phyloP scores from a whole-genome alignment of 495 filamentous ascomycete species.

The Penicillium coprophilum region DNA sequence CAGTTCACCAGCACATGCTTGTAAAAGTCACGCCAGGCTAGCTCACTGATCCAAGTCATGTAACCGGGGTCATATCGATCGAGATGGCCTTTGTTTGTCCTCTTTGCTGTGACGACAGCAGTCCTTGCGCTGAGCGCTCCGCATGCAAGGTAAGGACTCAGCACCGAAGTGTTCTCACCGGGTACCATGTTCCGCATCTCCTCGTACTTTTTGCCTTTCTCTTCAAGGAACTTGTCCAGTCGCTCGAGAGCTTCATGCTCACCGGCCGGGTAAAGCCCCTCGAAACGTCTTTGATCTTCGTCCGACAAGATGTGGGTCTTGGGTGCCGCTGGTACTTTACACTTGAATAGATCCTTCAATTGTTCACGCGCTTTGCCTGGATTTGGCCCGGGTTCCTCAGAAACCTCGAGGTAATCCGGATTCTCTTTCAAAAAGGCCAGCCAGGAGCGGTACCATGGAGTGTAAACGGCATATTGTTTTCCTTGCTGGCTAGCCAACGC shows the following conservation, averaged over 20 bases:
- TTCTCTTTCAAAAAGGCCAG: conserved; percentile 67
- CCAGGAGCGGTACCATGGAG: conserved; percentile 80
- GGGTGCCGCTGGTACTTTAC: conserved; percentile 61
- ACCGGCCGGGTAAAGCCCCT: conserved; percentile 71
- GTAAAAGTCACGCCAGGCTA: conserved; percentile 94
- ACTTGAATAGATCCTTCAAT: conserved; percentile 61
- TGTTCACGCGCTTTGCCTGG: conserved; percentile 50
- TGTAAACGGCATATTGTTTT: conserved; percentile 81
- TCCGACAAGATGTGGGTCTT: conserved; percentile 60
- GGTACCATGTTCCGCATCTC: conserved; percentile 61
- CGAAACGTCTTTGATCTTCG: conserved; percentile 58
- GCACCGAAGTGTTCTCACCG: conserved; percentile 61
- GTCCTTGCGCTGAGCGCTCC: conserved; percentile 79
- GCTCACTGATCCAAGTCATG: conserved; percentile 76
- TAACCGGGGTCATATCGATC: conserved; percentile 69
- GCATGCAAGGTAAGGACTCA: conserved; percentile 77
- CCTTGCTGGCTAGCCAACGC: conserved; percentile 60
- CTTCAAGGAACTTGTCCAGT: conserved; percentile 67
- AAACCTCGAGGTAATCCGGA: conserved; percentile 59
- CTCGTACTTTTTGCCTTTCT: conserved; percentile 61
- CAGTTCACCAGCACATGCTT: conserved; percentile 82
- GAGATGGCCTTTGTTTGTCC: conserved; percentile 67
- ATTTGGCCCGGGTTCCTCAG: conserved; percentile 62
- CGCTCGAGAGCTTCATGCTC: conserved; percentile 70
- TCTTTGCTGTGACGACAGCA: conserved; percentile 63